Evolutionary conservation across 106 monocot species (phyloP).

Genomic region (Xerophyta viscosa): DNA sequence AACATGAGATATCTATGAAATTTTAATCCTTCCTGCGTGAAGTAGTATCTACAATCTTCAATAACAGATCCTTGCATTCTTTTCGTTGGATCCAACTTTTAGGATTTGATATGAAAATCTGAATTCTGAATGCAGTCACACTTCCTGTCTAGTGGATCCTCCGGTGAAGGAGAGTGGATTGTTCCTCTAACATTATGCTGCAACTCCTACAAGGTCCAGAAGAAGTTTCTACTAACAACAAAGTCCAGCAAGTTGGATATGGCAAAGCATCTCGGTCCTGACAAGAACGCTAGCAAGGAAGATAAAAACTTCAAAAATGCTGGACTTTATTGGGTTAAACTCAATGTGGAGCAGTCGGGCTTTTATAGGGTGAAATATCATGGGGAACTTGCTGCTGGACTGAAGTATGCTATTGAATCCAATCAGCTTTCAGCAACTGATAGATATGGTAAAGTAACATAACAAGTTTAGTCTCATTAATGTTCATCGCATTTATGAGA

Average conservation of each 20-base stretch:
- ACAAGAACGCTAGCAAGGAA: too few species aligned
- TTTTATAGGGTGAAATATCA: slow-evolving; percentile 80
- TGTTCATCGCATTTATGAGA: neutral
- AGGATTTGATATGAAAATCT: too few species aligned
- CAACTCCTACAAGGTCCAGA: slow-evolving; percentile 37
- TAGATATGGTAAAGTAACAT: slow-evolving; percentile 72
- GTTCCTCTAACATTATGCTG: slow-evolving; percentile 63
- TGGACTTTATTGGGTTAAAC: slow-evolving; percentile 39
- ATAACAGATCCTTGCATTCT: too few species aligned
- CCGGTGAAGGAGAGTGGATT: slow-evolving; percentile 63
- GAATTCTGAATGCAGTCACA: slow-evolving; percentile 59
- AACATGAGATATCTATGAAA: too few species aligned
- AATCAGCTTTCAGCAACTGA: slow-evolving; percentile 47
- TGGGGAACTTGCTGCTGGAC: slow-evolving; percentile 41
- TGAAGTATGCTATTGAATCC: slow-evolving; percentile 43
- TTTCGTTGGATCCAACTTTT: too few species aligned
- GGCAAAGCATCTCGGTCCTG: slow-evolving; percentile 7
- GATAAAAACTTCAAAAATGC: neutral
- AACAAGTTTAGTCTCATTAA: neutral
- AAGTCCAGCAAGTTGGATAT: slow-evolving; percentile 28
- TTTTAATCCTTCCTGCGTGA: too few species aligned
- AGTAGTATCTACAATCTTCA: too few species aligned
- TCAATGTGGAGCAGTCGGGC: slow-evolving; percentile 68
- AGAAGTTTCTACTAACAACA: slow-evolving; percentile 46
- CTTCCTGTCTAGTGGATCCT: slow-evolving; percentile 52